Conservation (phyloP, 768 basidiomycete genomes). For the Lentinula raphanica region DNA sequence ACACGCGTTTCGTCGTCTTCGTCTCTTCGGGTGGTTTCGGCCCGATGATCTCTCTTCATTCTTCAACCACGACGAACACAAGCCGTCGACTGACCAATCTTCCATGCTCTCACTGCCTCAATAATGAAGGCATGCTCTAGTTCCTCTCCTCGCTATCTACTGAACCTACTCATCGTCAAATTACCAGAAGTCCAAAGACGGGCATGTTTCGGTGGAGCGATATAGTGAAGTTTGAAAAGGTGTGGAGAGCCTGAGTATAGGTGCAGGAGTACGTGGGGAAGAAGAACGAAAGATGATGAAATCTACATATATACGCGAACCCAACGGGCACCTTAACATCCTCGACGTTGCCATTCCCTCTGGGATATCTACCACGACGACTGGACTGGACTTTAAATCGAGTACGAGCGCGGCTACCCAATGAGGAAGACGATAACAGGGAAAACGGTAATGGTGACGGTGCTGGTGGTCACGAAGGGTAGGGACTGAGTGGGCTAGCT, state of each 20-base stretch:
- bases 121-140: constrained; percentile 46
- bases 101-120: too few species aligned
- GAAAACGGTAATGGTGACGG: too few species aligned
- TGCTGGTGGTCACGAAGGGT: too few species aligned
- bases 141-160: constrained; percentile 48
- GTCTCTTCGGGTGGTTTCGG: too few species aligned
- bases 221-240: constrained; percentile 52
- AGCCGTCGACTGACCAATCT: too few species aligned
- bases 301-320: constrained; percentile 56
- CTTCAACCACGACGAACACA: too few species aligned
- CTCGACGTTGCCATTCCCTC: constrained; percentile 45
- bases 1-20: too few species aligned
- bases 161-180: constrained; percentile 56
- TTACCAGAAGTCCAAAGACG: constrained; percentile 50
- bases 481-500: too few species aligned
- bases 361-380: constrained; percentile 11
- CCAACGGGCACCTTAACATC: constrained; percentile 45
- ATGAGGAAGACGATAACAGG: too few species aligned
- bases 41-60: too few species aligned
- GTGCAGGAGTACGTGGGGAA: too few species aligned
- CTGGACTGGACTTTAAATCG: constrained; percentile 17
- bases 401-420: too few species aligned
- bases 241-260: constrained; percentile 57
- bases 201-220: constrained; percentile 57
- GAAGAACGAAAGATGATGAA: constrained; percentile 32